These are phyloP conservation scores for Trametopsis cervina DNA, from an alignment of 768 basidiomycete species.

Conservation along the genomic window DNA sequence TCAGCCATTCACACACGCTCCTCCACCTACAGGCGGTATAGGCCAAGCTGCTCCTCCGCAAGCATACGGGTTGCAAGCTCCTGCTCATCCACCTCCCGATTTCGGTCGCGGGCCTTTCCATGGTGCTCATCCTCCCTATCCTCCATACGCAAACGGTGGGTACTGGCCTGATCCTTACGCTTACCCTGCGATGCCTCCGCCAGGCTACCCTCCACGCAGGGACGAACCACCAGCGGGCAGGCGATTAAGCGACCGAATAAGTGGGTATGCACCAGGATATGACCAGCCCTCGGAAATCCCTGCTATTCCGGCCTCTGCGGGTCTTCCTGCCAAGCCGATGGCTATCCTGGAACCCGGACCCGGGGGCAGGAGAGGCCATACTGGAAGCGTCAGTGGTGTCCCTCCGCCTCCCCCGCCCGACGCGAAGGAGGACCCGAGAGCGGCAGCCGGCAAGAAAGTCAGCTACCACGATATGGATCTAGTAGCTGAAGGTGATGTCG, in stretches of 20 bases:
- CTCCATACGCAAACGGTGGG: constrained; percentile 32
- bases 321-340: constrained; percentile 74
- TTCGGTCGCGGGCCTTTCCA: constrained; percentile 35
- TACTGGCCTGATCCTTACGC: constrained; percentile 40
- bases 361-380: constrained; percentile 32
- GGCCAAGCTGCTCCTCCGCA: constrained; percentile 74
- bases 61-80: constrained; percentile 74
- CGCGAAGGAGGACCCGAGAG: constrained; percentile 88
- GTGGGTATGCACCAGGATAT: constrained; percentile 58
- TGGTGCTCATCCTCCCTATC: constrained; percentile 29
- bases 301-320: constrained; percentile 50
- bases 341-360: constrained; percentile 38
- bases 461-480: constrained; percentile 96
- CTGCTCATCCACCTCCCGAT: constrained; percentile 29
- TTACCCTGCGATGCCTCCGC: constrained; percentile 33
- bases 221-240: constrained; percentile 54
- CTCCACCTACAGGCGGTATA: constrained; percentile 50
- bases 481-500: constrained; percentile 64
- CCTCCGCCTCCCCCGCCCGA: constrained; percentile 81
- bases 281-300: constrained; percentile 34
- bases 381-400: constrained; percentile 40
- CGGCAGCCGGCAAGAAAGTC: constrained; percentile 81
- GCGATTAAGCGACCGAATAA: constrained; percentile 73
- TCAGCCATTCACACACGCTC: constrained; percentile 78
- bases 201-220: constrained; percentile 40